Percentiles rank a stretch among this genome's conserved stretches.
Conservation (phyloP, 1,139 yeast species). For the Saccharomycopsis crataegensis region DNA sequence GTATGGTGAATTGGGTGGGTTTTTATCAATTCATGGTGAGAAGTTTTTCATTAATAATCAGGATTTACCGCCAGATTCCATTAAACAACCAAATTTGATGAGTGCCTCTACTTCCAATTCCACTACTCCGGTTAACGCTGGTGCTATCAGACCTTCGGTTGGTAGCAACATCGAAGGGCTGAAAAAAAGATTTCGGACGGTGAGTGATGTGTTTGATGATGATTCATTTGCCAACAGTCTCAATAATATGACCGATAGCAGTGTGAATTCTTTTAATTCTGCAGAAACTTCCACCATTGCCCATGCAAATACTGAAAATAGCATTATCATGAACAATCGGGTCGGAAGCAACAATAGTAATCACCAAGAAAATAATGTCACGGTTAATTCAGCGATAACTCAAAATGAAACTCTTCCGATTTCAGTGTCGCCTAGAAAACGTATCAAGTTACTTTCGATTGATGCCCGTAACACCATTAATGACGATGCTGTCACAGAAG, state of each 20-base stretch:
- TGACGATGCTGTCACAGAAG: slow-evolving; percentile 16
- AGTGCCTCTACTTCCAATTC: no score
- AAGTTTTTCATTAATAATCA: no score
- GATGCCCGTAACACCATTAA: neutral
- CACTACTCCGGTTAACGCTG: no score
- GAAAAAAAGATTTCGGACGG: no score
- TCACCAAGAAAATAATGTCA: neutral
- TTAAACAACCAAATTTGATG: no score
- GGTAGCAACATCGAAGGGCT: no score
- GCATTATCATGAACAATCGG: neutral
- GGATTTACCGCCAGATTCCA: no score
- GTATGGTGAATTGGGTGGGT: slow-evolving; percentile 66
- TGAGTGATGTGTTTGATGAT: no score
- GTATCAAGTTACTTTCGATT: neutral
- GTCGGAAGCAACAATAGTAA: neutral
- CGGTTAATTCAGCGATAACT: neutral
- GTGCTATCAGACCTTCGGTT: no score
- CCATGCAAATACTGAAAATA: neutral
- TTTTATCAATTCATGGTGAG: slow-evolving; percentile 23
- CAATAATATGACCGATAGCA: neutral
- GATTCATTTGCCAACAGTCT: neutral
- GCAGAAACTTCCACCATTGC: neutral
- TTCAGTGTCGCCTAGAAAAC: neutral
- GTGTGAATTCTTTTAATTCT: neutral
- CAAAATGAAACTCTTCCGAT: neutral